Percentiles rank a stretch among this genome's conserved stretches.
Conservation (phyloP, 495 filamentous ascomycete species). For the Annulohypoxylon bovei region DNA sequence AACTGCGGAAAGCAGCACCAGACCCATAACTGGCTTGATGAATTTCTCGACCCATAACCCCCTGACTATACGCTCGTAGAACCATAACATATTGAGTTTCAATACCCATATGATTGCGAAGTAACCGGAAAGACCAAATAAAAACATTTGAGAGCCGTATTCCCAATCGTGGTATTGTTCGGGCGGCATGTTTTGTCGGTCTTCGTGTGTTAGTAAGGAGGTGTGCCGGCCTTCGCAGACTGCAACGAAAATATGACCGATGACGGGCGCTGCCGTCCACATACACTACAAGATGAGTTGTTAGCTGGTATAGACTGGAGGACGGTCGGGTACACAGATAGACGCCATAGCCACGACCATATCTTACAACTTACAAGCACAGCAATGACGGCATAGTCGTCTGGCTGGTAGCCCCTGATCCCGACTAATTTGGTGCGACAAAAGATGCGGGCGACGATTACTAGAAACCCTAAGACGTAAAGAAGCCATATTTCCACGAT, state of each 20-base stretch:
- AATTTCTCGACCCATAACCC: constrained; percentile 30
- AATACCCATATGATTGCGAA: constrained; percentile 27
- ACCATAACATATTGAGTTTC: constrained; percentile 32
- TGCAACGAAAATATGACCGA: constrained; percentile 20
- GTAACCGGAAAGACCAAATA: constrained; percentile 26
- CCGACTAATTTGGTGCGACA: constrained; percentile 15
- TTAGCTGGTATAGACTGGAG: no score
- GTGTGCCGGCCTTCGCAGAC: constrained; percentile 27
- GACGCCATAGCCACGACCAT: not conserved
- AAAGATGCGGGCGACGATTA: constrained; percentile 12
- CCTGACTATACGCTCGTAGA: constrained; percentile 27
- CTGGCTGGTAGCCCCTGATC: constrained; percentile 10
- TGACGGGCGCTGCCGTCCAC: constrained; percentile 21
- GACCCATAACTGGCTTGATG: constrained; percentile 26
- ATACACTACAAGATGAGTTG: constrained; percentile 8
- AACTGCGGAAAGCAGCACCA: constrained; percentile 3
- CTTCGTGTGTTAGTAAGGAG: constrained; percentile 9
- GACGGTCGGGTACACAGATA: no score
- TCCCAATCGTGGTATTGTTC: constrained; percentile 24
- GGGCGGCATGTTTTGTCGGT: constrained; percentile 24
- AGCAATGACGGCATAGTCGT: constrained; percentile 19
- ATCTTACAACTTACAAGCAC: constrained; percentile 6
- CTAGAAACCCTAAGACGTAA: constrained; percentile 7
- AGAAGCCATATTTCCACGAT: constrained; percentile 24
- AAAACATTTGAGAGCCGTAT: constrained; percentile 36